Base-by-base conservation (phyloP, 2,329 filamentous ascomycete species). In the Grosmannia huntii region DNA sequence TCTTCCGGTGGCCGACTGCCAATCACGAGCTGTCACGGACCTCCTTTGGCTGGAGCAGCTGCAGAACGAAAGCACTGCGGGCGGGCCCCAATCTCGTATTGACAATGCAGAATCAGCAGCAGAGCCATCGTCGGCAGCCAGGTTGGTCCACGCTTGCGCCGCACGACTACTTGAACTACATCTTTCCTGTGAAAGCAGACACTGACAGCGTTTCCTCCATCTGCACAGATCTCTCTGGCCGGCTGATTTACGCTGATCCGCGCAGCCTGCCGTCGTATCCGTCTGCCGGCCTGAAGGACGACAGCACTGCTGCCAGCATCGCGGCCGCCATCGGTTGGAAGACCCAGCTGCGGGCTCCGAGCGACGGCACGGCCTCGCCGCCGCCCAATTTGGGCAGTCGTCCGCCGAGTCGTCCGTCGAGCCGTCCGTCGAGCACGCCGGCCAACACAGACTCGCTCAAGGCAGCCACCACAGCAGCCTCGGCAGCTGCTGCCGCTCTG, bases 201-300 rank as follows among this genome's bases (percentile, higher is more conserved):
- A 14, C 48, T 25, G 48, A 50, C 48, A 27, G 6, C 19, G n/a
- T 36, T 16, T 52, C 16, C n/a, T 9, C 16, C 28, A 19, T 21
- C 19, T 10, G 4, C 7, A 23, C 7, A 56, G 55, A 52, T 10
- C 27, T n/a, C 7, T 58, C 60, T 44, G 76, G 75, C 52, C 73
- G 73, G 57, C 74, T 90, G 60, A 86, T 84, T 69, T 87, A 90
- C 75, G 87, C 87, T 60, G 79, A 82, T 65, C 81, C 87, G 50
- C 77, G 83, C 66, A 84, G 88, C 64, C 79, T 94, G 25, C 89
- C 89, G 44, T 87, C 85, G 66, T 92, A 79, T 65, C 87, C 89
- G 14, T 84, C 85, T 11, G 69, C 77, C 59, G 86, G 87, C 44
- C 76, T 89, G 59, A 72, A 69, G 57, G 65, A 75, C 51, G 75